Evolutionary conservation across 495 filamentous ascomycete species (phyloP).

Genomic region (Penicillium malachiteum): DNA sequence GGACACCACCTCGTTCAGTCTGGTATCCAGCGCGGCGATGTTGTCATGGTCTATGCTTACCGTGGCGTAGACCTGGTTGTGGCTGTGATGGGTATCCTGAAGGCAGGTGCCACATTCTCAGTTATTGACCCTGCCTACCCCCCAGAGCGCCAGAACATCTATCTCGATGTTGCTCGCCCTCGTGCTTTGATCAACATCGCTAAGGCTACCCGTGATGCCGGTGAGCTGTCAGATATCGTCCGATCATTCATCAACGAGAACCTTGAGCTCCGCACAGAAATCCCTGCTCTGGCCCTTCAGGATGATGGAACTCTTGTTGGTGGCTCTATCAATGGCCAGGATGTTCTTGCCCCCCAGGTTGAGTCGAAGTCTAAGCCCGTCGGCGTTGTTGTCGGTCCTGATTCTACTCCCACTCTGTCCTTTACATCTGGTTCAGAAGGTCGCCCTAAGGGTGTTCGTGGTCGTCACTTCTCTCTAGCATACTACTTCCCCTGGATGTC

Average conservation of each 20-base stretch:
- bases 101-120: slow-evolving; percentile 46
- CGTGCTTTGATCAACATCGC: slow-evolving; percentile 77
- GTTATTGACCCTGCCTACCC: slow-evolving; percentile 92
- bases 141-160: slow-evolving; percentile 82
- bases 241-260: slow-evolving; percentile 72
- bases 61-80: slow-evolving; percentile 57
- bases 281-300: slow-evolving; percentile 72
- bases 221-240: slow-evolving; percentile 66
- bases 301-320: slow-evolving; percentile 75
- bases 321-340: slow-evolving; percentile 61
- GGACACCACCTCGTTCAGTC: slow-evolving; percentile 72
- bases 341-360: slow-evolving; percentile 59
- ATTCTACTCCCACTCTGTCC: slow-evolving; percentile 76
- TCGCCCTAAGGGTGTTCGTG: slow-evolving; percentile 80
- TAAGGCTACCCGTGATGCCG: slow-evolving; percentile 74
- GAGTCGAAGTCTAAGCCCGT: slow-evolving; percentile 56
- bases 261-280: slow-evolving; percentile 68
- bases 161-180: slow-evolving; percentile 84
- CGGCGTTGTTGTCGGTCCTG: slow-evolving; percentile 82
- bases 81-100: slow-evolving; percentile 57
- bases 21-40: slow-evolving; percentile 77
- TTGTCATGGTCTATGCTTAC: slow-evolving; percentile 91
- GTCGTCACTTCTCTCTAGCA: slow-evolving; percentile 82
- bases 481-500: slow-evolving; percentile 96
- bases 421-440: slow-evolving; percentile 91